A percentile compares a stretch with the other conserved stretches of the same genome.
phyloP scores from a whole-genome alignment of 768 basidiomycete genomes.

The Amanita thiersii region DNA sequence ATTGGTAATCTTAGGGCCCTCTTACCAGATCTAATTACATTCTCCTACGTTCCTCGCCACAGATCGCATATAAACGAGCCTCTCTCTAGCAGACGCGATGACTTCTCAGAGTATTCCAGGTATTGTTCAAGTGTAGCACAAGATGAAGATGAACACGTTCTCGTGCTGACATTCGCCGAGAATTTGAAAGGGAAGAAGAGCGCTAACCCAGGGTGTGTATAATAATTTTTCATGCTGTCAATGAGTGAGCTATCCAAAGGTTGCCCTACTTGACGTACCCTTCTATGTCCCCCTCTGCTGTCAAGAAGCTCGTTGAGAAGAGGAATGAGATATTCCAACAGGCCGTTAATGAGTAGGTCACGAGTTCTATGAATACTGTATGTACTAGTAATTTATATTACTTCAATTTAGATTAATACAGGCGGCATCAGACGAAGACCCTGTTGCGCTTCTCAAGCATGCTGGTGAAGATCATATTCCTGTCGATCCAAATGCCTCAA shows the following conservation, averaged over 20 bases:
- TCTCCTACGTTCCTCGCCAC: slow-evolving; percentile 68
- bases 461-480: slow-evolving; percentile 71
- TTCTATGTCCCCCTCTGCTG: slow-evolving; percentile 44
- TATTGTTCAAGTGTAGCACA: slow-evolving; percentile 27
- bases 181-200: slow-evolving; percentile 25
- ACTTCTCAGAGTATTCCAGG: slow-evolving; percentile 37
- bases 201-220: slow-evolving; percentile 20
- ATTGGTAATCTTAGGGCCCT: slow-evolving; percentile 44
- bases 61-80: slow-evolving; percentile 48
- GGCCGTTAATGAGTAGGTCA: slow-evolving; percentile 61
- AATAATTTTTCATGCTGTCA: slow-evolving; percentile 1
- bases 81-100: slow-evolving; percentile 7
- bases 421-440: slow-evolving; percentile 51
- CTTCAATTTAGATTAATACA: slow-evolving; percentile 40
- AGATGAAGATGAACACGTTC: slow-evolving; percentile 28
- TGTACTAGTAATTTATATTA: no score
- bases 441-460: slow-evolving; percentile 52
- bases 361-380: not conserved
- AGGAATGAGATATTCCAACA: slow-evolving; percentile 56
- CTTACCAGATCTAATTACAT: slow-evolving; percentile 73
- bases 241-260: slow-evolving; percentile 12
- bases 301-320: slow-evolving; percentile 64
- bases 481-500: slow-evolving; percentile 38
- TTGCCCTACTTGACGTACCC: slow-evolving; percentile 20
- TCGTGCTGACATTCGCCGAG: slow-evolving; percentile 37